Conservation (phyloP, 2,329 filamentous ascomycete genomes). For the Polychaeton citri region DNA sequence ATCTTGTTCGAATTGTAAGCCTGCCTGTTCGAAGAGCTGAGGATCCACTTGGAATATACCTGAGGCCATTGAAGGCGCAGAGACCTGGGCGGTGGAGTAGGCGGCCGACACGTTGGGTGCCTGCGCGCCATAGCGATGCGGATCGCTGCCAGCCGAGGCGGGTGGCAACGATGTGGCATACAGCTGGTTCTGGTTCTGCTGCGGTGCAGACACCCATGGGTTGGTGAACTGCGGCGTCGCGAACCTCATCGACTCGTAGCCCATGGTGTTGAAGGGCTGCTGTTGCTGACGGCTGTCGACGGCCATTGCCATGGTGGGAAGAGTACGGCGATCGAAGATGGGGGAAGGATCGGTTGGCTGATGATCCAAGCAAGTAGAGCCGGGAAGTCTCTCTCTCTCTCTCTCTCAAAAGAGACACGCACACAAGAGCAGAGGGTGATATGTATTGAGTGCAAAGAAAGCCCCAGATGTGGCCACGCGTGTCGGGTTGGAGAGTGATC, state of each 20-base stretch:
- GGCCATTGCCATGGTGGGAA: constrained; percentile 71
- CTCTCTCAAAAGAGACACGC: too few relatives aligned
- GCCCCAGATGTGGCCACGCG: too few relatives aligned
- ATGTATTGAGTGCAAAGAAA: neutral
- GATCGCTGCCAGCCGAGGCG: constrained; percentile 43
- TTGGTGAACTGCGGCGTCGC: constrained; percentile 70
- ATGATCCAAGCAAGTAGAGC: too few relatives aligned
- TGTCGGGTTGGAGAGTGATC: constrained; percentile 8
- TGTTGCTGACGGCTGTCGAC: constrained; percentile 71
- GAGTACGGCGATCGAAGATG: constrained; percentile 5
- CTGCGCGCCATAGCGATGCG: constrained; percentile 16
- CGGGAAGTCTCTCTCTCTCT: too few relatives aligned
- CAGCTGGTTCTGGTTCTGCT: constrained; percentile 42
- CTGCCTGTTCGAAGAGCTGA: constrained; percentile 45
- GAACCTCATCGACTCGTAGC: constrained; percentile 71
- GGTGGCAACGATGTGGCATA: constrained; percentile 54
- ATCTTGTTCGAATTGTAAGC: constrained; percentile 62
- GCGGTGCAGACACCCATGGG: constrained; percentile 60
- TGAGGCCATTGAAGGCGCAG: constrained; percentile 57
- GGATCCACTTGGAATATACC: constrained; percentile 51
- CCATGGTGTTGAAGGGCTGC: constrained; percentile 59
- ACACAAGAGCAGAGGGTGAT: neutral
- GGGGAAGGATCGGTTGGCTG: constrained; percentile 15
- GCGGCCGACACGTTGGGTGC: constrained; percentile 25
- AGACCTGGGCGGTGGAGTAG: constrained; percentile 58